Evolutionary conservation across 768 basidiomycete species (phyloP), one percentile per base, ranked within the genome.

Genomic region (Termitomyces sp.): DNA sequence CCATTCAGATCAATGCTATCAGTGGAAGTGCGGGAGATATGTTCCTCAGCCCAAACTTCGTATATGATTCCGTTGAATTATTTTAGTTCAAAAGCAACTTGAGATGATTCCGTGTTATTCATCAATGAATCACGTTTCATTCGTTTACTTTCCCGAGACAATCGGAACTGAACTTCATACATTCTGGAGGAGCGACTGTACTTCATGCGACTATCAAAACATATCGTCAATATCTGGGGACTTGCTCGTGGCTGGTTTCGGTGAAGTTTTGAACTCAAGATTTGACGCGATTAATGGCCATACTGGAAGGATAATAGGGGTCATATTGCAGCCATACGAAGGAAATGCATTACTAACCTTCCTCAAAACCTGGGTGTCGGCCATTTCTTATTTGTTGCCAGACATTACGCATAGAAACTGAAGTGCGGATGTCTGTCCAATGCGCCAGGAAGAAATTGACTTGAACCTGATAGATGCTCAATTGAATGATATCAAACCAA

Each of bases 321-420:
- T 54, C 22, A 42, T 30, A n/a, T 46, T 1, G 34, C n/a, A 76
- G 55, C 61, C 49, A 54, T 9, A 18, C 7, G n/a, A 41, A 41
- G n/a, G 36, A 41, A n/a, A 20, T 31, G 50, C 37, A 41, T 56
- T 36, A 55, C 61, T 33, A 16, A 88, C 88, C 88, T 80, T 93
- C 90, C 73, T 93, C 93, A 67, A 93, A 94, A 1, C 93, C 92
- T 18, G 91, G 88, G 68, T 93, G 89, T 36, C 89, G 79, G 46
- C 93, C 93, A 50, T 83, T 78, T 57, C 93, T 78, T 44, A 95
- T 93, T 71, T 93, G 90, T 58, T 86, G 81, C 89, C 91, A 94
- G 5, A 95, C 88, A 62, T 80, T 81, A 56, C 81, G 82, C 91
- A 95, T 92, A 13, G 88, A 81, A 18, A 87, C 84, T n/a, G 89